These are phyloP conservation scores for Hysterium pulicare DNA, from an alignment of 2,329 filamentous ascomycete species.

Conservation along the genomic window DNA sequence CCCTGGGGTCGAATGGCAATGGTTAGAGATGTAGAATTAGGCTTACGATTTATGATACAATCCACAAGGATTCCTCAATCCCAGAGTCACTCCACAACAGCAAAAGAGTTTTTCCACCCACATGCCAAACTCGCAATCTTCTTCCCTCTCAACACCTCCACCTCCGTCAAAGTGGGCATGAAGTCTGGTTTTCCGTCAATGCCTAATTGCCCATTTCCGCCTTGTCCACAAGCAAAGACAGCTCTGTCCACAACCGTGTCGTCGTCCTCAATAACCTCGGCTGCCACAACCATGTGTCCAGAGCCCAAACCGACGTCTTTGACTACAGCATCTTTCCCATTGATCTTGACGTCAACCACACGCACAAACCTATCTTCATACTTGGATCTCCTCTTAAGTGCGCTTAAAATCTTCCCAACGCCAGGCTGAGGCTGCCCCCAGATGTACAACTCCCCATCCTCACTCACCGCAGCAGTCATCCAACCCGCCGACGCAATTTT, in stretches of 20 bases:
- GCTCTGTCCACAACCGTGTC: slow-evolving; percentile 5
- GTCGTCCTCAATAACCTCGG: slow-evolving; percentile 8
- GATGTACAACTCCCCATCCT: slow-evolving; percentile 30
- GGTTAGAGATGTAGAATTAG: no score
- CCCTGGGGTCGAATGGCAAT: no score
- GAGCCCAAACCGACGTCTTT: slow-evolving; percentile 25
- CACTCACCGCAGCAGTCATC: slow-evolving; percentile 27
- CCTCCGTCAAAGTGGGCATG: slow-evolving; percentile 17
- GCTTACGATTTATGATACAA: no score
- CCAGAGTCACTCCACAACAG: no score
- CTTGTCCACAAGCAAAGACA: slow-evolving; percentile 26
- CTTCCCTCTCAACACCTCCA: slow-evolving; percentile 18
- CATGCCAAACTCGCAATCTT: slow-evolving; percentile 17
- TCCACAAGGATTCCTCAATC: no score
- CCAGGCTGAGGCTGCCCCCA: slow-evolving; percentile 23
- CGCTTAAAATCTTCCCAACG: neutral
- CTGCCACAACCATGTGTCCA: slow-evolving; percentile 28
- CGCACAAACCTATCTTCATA: slow-evolving; percentile 29
- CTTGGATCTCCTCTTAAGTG: neutral
- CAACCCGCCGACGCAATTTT: slow-evolving; percentile 29
- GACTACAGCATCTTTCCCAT: slow-evolving; percentile 15
- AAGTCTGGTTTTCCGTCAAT: slow-evolving; percentile 10
- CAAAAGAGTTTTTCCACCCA: neutral
- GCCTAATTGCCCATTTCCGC: slow-evolving; percentile 24
- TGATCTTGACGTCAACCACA: slow-evolving; percentile 17